These are phyloP conservation scores for Brassica cretica DNA, from an alignment of 345 rosid species.

Conservation along the genomic window DNA sequence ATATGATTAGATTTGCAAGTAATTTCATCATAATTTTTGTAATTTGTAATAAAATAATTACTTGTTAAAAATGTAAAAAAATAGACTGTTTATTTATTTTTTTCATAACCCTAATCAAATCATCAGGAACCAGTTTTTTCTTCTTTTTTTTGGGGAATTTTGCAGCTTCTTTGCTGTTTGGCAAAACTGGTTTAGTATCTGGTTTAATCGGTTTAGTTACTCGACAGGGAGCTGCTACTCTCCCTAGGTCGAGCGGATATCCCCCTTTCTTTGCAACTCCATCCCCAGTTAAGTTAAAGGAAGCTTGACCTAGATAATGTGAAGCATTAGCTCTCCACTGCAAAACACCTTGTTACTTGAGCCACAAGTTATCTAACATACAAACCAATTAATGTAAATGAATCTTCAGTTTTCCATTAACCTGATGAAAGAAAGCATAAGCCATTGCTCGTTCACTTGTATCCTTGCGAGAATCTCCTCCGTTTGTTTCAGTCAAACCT, in stretches of 20 bases:
- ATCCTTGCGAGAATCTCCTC: too few relatives aligned
- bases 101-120: not conserved
- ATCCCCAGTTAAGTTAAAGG: constrained; percentile 73
- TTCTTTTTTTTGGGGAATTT: constrained; percentile 4
- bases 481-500: too few relatives aligned
- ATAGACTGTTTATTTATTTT: not conserved
- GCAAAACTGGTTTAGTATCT: constrained; percentile 33
- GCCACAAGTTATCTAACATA: not conserved
- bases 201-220: constrained; percentile 36
- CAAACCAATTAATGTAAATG: not conserved
- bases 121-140: constrained; percentile 22
- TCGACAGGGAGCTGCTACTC: constrained; percentile 35
- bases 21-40: too few relatives aligned
- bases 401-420: constrained; percentile 20
- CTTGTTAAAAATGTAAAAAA: too few relatives aligned
- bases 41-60: not conserved
- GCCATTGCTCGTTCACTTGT: too few relatives aligned
- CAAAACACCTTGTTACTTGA: constrained; percentile 13
- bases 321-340: constrained; percentile 90
- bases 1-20: too few relatives aligned
- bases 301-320: constrained; percentile 76
- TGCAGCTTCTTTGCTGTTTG: not conserved
- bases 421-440: constrained; percentile 66
- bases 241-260: constrained; percentile 84
- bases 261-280: constrained; percentile 97